Conservation (phyloP, 2,329 filamentous ascomycete genomes). For the Pseudogymnoascus sp. region DNA sequence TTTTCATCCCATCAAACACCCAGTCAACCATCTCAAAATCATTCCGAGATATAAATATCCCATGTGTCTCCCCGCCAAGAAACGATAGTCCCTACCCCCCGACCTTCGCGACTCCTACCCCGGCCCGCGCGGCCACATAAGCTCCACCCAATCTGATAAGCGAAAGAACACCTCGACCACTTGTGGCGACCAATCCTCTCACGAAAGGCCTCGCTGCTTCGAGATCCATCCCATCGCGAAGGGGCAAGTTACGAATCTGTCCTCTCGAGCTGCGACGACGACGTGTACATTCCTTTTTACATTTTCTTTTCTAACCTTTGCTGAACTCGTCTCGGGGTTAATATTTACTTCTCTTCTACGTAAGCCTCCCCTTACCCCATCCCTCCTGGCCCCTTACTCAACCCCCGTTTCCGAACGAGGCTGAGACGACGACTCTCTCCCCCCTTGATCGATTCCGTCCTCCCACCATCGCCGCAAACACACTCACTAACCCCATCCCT, state of each 20-base stretch:
- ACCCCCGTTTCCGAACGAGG: background rate
- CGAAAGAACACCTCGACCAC: slow-evolving; percentile 1
- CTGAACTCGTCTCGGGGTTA: background rate
- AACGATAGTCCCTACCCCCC: background rate
- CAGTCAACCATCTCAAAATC: background rate
- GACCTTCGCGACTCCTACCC: background rate
- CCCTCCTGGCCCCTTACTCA: background rate
- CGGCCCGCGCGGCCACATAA: background rate
- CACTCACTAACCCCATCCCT: background rate
- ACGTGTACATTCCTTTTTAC: background rate
- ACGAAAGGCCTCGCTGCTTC: background rate
- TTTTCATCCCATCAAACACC: no score
- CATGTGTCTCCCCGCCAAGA: background rate
- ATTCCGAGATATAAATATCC: background rate
- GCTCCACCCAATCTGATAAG: background rate
- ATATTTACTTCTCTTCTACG: background rate
- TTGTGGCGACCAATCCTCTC: background rate
- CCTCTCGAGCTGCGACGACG: background rate
- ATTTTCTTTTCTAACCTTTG: background rate
- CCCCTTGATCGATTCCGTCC: background rate
- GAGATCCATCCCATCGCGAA: background rate
- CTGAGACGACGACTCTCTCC: background rate
- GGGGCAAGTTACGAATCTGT: background rate
- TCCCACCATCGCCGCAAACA: no score
- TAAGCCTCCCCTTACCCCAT: background rate